Evolutionary conservation across 2,329 filamentous ascomycete species (phyloP).

Genomic region (Camptophora hylomeconis): DNA sequence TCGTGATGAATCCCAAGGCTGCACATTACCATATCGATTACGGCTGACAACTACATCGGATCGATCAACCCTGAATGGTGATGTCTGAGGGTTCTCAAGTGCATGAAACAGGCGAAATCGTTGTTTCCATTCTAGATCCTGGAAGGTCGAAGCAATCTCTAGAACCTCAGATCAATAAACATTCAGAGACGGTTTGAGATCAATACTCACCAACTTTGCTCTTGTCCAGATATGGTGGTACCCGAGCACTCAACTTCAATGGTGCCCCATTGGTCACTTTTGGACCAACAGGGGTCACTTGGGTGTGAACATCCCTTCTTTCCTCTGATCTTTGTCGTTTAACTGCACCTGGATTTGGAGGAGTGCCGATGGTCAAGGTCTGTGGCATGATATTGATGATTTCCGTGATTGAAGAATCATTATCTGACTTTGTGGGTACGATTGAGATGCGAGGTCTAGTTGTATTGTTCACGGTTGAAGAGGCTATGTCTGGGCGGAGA

Average conservation of each 20-base stretch:
- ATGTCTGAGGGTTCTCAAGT: slow-evolving; percentile 32
- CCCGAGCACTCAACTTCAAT: slow-evolving; percentile 7
- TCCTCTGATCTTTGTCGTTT: slow-evolving; percentile 16
- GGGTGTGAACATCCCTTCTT: slow-evolving; percentile 2
- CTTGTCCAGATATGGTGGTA: slow-evolving; percentile 16
- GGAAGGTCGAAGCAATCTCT: slow-evolving; percentile 49
- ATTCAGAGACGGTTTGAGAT: slow-evolving; percentile 6
- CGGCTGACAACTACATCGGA: slow-evolving; percentile 45
- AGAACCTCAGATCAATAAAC: slow-evolving; percentile 10
- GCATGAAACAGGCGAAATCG: slow-evolving; percentile 39
- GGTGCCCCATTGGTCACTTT: slow-evolving; percentile 6
- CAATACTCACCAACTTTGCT: slow-evolving; percentile 13
- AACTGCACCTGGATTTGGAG: slow-evolving; percentile 7
- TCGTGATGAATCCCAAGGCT: slow-evolving; percentile 78
- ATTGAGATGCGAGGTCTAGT: neutral
- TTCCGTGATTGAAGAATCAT: slow-evolving; percentile 14
- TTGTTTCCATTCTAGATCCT: slow-evolving; percentile 49
- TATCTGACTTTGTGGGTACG: neutral
- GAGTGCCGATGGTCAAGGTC: slow-evolving; percentile 11
- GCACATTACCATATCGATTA: slow-evolving; percentile 82
- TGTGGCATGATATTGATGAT: slow-evolving; percentile 16
- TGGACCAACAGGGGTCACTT: slow-evolving; percentile 6
- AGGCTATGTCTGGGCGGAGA: slow-evolving; percentile 1
- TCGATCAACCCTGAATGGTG: slow-evolving; percentile 46
- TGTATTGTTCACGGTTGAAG: neutral